These are phyloP conservation scores for Suhomyces chickasaworum DNA, from an alignment of 1,139 yeast species.

Conservation along the genomic window DNA sequence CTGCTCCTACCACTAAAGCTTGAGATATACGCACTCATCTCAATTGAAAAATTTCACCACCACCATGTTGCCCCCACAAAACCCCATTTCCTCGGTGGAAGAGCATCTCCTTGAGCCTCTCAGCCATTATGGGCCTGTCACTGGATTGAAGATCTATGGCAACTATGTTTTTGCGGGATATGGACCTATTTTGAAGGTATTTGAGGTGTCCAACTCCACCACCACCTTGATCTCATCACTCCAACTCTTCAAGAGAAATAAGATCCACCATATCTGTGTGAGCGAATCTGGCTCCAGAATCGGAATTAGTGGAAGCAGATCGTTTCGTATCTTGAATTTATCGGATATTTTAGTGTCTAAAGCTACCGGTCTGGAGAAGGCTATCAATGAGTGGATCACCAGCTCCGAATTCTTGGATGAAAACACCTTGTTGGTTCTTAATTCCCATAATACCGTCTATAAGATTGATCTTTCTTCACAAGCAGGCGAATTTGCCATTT, in stretches of 20 bases:
- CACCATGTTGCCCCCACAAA: constrained; percentile 11
- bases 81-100: constrained; percentile 20
- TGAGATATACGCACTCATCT: constrained; percentile 2
- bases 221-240: constrained; percentile 42
- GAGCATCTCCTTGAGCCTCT: constrained; percentile 27
- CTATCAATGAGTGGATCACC: constrained; percentile 77
- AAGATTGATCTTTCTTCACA: constrained; percentile 37
- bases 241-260: constrained; percentile 65
- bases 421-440: constrained; percentile 52
- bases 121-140: constrained; percentile 74
- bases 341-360: background rate
- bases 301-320: constrained; percentile 72
- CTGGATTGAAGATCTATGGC: constrained; percentile 54
- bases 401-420: constrained; percentile 52
- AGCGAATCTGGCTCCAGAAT: constrained; percentile 32
- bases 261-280: constrained; percentile 71
- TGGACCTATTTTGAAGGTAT: constrained; percentile 68
- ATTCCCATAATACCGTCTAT: constrained; percentile 78
- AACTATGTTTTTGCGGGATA: constrained; percentile 62
- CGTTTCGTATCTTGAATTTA: constrained; percentile 49
- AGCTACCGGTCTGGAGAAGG: constrained; percentile 39
- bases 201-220: constrained; percentile 39
- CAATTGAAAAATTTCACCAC: constrained; percentile 8
- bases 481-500: constrained; percentile 24
- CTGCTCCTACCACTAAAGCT: background rate